Percentiles rank a stretch among this genome's conserved stretches.
Conservation (phyloP, 768 basidiomycete genomes). For the Amanita muscaria region DNA sequence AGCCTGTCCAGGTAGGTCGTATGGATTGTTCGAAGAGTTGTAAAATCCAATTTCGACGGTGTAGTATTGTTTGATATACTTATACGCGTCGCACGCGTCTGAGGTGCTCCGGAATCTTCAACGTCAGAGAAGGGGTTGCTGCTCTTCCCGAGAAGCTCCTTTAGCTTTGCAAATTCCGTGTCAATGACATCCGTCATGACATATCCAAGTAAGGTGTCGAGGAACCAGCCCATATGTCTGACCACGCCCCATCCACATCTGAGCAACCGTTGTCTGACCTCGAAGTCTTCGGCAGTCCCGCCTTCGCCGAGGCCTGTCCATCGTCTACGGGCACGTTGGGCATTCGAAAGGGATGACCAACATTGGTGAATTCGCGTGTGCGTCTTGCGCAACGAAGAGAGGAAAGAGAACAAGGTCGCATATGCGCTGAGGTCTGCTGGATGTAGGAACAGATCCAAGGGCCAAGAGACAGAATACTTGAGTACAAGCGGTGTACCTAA, state of each 20-base stretch:
- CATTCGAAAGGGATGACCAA: constrained; percentile 80
- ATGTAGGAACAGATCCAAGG: constrained; percentile 83
- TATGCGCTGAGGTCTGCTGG: constrained; percentile 67
- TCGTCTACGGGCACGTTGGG: constrained; percentile 73
- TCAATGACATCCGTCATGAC: constrained; percentile 89
- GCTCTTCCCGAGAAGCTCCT: constrained; percentile 41
- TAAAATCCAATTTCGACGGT: constrained; percentile 63
- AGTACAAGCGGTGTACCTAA: constrained; percentile 73
- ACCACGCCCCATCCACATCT: constrained; percentile 84
- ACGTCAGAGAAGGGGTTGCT: constrained; percentile 10
- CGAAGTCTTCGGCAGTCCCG: constrained; percentile 64
- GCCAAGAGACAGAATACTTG: constrained; percentile 72
- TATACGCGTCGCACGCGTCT: constrained; percentile 10
- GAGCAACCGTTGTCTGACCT: constrained; percentile 53
- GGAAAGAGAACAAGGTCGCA: constrained; percentile 69
- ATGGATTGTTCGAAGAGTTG: constrained; percentile 77
- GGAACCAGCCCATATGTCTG: constrained; percentile 85
- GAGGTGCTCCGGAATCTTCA: neutral
- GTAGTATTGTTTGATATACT: constrained; percentile 5
- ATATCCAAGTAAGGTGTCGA: constrained; percentile 76
- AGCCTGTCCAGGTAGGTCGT: constrained; percentile 73
- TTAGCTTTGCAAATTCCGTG: constrained; percentile 68
- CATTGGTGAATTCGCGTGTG: constrained; percentile 73
- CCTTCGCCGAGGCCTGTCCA: constrained; percentile 89
- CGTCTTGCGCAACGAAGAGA: constrained; percentile 77